Base-by-base conservation (phyloP, 2,329 filamentous ascomycete species). In the Byssothecium circinans region DNA sequence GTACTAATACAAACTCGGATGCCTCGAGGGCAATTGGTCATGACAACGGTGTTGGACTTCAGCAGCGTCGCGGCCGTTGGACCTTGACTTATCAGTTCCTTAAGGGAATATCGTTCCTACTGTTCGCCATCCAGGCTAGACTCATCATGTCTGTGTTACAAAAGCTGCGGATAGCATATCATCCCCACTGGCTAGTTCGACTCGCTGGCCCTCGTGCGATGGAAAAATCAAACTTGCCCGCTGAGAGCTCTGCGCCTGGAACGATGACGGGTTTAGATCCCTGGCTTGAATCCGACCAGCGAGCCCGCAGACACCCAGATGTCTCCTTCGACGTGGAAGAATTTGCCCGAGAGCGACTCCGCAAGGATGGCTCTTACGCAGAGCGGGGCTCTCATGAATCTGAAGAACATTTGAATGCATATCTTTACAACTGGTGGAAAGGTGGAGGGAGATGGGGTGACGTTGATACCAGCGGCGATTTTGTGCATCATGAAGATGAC, bases 341-440 rank as follows among this genome's bases (percentile, higher is more conserved):
- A 1, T 89, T 94, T 66, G 84, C 91, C 57, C 82, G 89, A 56
- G 81, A 81, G 44, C 78, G 83, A 40, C 74, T 87, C 23, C 70
- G 71, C 47, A 75, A 57, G 30, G 65, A 54, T 27, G 64, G 66
- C 8, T 56, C 56, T 12, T 62, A 63, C 38, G 52, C 63, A 14
- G 54, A 62, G 12, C 41, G 57, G 32, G 60, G 56, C 14, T 19
- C 51, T 0, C 70, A 71, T 39, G 66, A 74, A 14, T 55, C 75
- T 33, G 88, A 94, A 58, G 80, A 81, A 22, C 81, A 82, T 32
- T 75, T 96, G 2, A 87, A 92, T 54, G 78, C 80, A 2, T 85
- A 84, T 49, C 74, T 96, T 1, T 97, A 96, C 67, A 77, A 78
- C 23, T 94, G 91, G 82, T 97, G 90, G 88, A 84, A 87, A 43